Percentiles rank a stretch among this genome's conserved stretches.
phyloP scores from a whole-genome alignment of 2,329 filamentous ascomycete species.

The Shiraia bambusicola region DNA sequence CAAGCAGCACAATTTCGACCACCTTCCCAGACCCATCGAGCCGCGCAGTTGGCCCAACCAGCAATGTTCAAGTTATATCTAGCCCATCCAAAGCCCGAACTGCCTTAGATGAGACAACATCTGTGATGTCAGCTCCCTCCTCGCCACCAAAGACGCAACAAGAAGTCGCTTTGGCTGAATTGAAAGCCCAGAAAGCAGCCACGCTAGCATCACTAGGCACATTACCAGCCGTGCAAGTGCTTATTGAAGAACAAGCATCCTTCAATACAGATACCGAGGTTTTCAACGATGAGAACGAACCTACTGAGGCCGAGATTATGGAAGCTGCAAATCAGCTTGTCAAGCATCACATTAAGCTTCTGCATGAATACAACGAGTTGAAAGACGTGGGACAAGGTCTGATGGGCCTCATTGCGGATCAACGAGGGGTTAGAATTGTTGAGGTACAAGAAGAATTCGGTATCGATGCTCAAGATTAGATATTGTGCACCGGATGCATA shows the following conservation, averaged over 20 bases:
- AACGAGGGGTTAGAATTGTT: constrained; percentile 57
- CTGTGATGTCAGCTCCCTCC: background rate
- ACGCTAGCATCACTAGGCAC: constrained; percentile 36
- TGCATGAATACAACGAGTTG: constrained; percentile 72
- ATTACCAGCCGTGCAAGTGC: constrained; percentile 36
- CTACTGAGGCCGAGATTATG: constrained; percentile 36
- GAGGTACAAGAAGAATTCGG: constrained; percentile 54
- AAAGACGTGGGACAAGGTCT: constrained; percentile 67
- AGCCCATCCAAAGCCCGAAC: background rate
- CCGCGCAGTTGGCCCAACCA: too few relatives aligned
- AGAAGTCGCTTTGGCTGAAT: constrained; percentile 50
- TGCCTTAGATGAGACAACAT: background rate
- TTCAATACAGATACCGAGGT: constrained; percentile 12
- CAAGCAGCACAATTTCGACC: too few relatives aligned
- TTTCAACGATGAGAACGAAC: constrained; percentile 20
- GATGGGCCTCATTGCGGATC: constrained; percentile 67
- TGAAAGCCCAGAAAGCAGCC: constrained; percentile 47
- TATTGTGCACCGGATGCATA: too few relatives aligned
- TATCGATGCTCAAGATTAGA: constrained; percentile 48
- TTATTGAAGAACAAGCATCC: constrained; percentile 33
- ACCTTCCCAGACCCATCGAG: too few relatives aligned
- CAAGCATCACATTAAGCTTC: constrained; percentile 62
- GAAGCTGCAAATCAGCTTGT: constrained; percentile 56
- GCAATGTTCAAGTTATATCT: too few relatives aligned
- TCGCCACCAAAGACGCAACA: constrained; percentile 41